Conservation (phyloP, 2,329 filamentous ascomycete species). For the Colletotrichum destructivum region DNA sequence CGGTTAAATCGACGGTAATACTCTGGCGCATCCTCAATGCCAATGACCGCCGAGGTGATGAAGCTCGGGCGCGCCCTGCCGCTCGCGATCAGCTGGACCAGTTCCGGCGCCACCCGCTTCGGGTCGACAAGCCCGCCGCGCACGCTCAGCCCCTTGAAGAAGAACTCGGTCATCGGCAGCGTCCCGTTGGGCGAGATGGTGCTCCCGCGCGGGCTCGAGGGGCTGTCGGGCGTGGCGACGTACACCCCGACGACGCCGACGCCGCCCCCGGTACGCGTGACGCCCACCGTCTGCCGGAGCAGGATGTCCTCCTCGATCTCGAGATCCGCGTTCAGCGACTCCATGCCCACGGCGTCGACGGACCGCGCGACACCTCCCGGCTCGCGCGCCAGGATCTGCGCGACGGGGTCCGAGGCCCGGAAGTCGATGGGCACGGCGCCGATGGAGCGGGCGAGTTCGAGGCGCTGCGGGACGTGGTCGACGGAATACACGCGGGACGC, state of each 20-base stretch:
- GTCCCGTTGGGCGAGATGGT: too few species aligned
- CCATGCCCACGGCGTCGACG: conserved; percentile 44
- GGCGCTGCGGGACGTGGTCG: conserved; percentile 44
- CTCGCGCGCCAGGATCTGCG: conserved; percentile 41
- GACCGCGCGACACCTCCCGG: conserved; percentile 42
- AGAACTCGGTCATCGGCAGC: too few species aligned
- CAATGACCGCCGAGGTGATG: neutral
- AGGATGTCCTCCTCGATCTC: too few species aligned
- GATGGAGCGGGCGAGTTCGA: conserved; percentile 42
- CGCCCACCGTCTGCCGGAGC: too few species aligned
- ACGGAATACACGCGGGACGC: conserved; percentile 44
- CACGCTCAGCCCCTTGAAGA: too few species aligned
- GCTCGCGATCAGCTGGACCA: neutral
- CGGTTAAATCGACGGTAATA: neutral
- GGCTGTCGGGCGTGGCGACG: too few species aligned
- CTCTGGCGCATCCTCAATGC: conserved; percentile 7
- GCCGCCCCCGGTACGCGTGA: too few species aligned
- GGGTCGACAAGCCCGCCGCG: neutral
- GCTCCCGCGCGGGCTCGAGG: too few species aligned
- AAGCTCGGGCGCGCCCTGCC: conserved; percentile 2
- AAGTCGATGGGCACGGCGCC: conserved; percentile 45
- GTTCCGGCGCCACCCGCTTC: neutral
- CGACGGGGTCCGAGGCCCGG: conserved; percentile 7
- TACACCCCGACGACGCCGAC: too few species aligned
- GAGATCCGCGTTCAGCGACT: conserved; percentile 39